phyloP scores from a whole-genome alignment of 768 basidiomycete genomes.

The Lactifluus pinguis region DNA sequence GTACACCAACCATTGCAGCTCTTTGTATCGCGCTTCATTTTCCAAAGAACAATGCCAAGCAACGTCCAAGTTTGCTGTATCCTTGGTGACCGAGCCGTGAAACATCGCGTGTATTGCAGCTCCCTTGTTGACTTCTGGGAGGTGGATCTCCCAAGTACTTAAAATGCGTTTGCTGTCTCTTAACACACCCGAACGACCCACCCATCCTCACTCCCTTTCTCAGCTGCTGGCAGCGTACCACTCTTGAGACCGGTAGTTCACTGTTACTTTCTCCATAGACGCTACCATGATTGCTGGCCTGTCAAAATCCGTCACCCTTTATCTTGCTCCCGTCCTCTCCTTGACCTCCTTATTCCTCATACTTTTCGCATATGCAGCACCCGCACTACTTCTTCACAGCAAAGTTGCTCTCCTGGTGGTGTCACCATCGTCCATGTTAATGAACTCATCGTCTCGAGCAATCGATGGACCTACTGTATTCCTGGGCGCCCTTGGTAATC shows the following conservation, averaged over 20 bases:
- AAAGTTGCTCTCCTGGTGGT: constrained; percentile 60
- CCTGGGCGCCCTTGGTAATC: constrained; percentile 57
- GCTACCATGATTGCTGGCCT: constrained; percentile 58
- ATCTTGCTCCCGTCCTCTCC: constrained; percentile 56
- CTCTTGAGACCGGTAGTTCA: constrained; percentile 16
- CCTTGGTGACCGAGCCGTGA: background rate
- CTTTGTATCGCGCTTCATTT: background rate
- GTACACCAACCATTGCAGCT: background rate
- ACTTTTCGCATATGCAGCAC: constrained; percentile 62
- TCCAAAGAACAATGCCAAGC: background rate
- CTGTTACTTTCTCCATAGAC: constrained; percentile 13
- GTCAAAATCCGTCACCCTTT: constrained; percentile 58
- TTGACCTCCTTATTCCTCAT: constrained; percentile 58
- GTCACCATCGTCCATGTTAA: constrained; percentile 41
- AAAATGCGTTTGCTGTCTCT: background rate
- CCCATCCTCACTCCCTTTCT: background rate
- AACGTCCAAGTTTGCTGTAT: background rate
- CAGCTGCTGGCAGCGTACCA: constrained; percentile 17
- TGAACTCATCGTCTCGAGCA: constrained; percentile 22
- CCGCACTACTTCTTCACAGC: constrained; percentile 47
- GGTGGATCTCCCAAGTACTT: background rate
- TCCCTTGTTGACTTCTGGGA: background rate
- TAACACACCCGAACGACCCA: background rate
- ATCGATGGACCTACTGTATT: constrained; percentile 64
- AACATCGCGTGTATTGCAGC: background rate